These are phyloP conservation scores for Paraconiothyrium sp. DNA, from an alignment of 2,329 filamentous ascomycete genomes.

Conservation along the genomic window DNA sequence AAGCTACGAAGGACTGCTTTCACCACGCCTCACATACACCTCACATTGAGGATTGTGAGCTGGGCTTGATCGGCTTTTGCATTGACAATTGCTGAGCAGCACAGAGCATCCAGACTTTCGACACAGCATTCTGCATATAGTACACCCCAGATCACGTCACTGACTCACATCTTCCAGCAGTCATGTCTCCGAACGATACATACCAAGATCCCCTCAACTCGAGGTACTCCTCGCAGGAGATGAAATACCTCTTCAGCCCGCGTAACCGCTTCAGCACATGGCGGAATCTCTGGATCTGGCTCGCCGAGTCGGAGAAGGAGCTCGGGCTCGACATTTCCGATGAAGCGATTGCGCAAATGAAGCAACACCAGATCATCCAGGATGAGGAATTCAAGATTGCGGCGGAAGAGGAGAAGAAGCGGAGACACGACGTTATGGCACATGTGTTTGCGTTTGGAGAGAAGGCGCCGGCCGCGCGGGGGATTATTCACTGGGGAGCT, in stretches of 20 bases:
- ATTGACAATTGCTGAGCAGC: background rate
- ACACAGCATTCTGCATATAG: background rate
- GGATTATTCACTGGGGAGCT: conserved; percentile 79
- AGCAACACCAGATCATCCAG: conserved; percentile 55
- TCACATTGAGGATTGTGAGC: background rate
- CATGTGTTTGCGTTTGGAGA: conserved; percentile 77
- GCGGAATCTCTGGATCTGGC: conserved; percentile 85
- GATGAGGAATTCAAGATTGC: conserved; percentile 60
- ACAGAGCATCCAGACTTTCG: background rate
- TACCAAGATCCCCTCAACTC: conserved; percentile 36
- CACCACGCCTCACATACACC: background rate
- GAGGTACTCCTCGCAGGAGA: conserved; percentile 71
- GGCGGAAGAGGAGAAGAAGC: conserved; percentile 60
- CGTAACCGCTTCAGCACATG: conserved; percentile 79
- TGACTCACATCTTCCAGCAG: conserved; percentile 14
- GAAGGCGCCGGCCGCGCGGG: conserved; percentile 78
- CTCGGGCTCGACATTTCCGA: conserved; percentile 79
- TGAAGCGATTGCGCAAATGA: conserved; percentile 63
- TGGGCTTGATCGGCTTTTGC: background rate
- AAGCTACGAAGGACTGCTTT: background rate
- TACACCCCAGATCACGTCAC: background rate
- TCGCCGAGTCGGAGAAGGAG: conserved; percentile 84
- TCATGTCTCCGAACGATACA: conserved; percentile 32
- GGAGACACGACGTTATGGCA: conserved; percentile 75
- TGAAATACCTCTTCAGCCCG: conserved; percentile 77